A percentile compares a stretch with the other conserved stretches of the same genome.
Evolutionary conservation across 2,329 filamentous ascomycete genomes (phyloP).

Genomic region (Oidium heveae): DNA sequence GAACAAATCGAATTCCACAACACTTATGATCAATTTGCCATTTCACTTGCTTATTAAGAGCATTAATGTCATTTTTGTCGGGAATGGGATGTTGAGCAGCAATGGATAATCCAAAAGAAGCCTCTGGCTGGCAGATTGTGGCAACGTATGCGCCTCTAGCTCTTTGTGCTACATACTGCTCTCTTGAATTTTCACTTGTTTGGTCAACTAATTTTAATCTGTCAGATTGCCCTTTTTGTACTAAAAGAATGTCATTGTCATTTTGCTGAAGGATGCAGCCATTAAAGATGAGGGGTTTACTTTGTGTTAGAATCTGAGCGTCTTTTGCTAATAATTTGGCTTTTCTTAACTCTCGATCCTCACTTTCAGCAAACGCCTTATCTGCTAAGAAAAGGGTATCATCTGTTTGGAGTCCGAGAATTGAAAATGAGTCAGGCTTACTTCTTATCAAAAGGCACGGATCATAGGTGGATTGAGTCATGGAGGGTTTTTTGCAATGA

Average conservation of each 20-base stretch:
- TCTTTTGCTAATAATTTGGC: not conserved
- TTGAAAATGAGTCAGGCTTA: not conserved
- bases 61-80: not conserved
- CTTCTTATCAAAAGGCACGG: not conserved
- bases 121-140: no score
- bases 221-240: conserved; percentile 1
- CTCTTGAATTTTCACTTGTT: not conserved
- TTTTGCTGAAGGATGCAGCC: not conserved
- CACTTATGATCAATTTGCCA: not conserved
- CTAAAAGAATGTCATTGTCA: not conserved
- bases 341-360: not conserved
- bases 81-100: not conserved
- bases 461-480: not conserved
- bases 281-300: not conserved
- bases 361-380: not conserved
- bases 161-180: not conserved
- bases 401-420: not conserved
- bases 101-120: conserved; percentile 1
- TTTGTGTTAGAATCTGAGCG: not conserved
- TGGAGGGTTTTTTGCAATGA: not conserved
- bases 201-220: not conserved
- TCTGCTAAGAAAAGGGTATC: not conserved
- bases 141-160: no score
- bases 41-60: not conserved
- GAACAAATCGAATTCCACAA: not conserved